phyloP scores from a whole-genome alignment of 2,329 filamentous ascomycete species.

The Chaetoscypha palmicola region DNA sequence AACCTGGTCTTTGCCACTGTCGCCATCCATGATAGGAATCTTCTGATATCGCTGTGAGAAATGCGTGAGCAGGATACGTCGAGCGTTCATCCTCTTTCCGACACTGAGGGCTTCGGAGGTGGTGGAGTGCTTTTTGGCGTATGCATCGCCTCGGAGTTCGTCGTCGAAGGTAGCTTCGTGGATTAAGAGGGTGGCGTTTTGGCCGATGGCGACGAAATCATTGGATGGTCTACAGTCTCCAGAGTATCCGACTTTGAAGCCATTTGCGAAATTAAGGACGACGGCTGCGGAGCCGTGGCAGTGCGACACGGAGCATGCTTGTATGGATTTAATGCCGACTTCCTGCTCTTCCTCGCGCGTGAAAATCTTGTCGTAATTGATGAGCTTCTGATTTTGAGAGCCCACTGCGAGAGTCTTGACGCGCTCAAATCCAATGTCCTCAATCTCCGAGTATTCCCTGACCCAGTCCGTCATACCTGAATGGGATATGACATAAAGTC shows the following conservation, averaged over 20 bases:
- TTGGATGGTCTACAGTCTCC: slow-evolving; percentile 82
- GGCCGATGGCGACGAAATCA: slow-evolving; percentile 63
- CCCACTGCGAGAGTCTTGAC: slow-evolving; percentile 22
- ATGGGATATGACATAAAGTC: slow-evolving; percentile 63
- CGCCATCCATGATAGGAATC: slow-evolving; percentile 34
- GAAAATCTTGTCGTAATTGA: slow-evolving; percentile 28
- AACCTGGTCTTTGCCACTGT: slow-evolving; percentile 50
- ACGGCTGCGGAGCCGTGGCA: slow-evolving; percentile 73
- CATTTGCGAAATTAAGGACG: slow-evolving; percentile 68
- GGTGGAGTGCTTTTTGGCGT: slow-evolving; percentile 85
- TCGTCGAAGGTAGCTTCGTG: slow-evolving; percentile 97
- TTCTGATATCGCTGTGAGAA: slow-evolving; percentile 83
- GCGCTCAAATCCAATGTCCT: slow-evolving; percentile 65
- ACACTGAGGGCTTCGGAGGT: slow-evolving; percentile 77
- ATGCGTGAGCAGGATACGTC: slow-evolving; percentile 79
- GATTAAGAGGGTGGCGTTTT: slow-evolving; percentile 72
- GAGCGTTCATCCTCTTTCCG: slow-evolving; percentile 70
- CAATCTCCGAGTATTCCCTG: slow-evolving; percentile 69
- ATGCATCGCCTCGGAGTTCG: slow-evolving; percentile 68
- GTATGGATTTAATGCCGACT: slow-evolving; percentile 59
- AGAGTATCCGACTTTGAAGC: slow-evolving; percentile 85
- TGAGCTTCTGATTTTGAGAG: neutral
- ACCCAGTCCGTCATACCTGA: slow-evolving; percentile 68
- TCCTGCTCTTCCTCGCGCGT: slow-evolving; percentile 37
- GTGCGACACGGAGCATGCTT: slow-evolving; percentile 64